These are phyloP conservation scores for Leptomonas pyrrhocoris DNA, from an alignment of 208 protist genomes.

Conservation along the genomic window DNA sequence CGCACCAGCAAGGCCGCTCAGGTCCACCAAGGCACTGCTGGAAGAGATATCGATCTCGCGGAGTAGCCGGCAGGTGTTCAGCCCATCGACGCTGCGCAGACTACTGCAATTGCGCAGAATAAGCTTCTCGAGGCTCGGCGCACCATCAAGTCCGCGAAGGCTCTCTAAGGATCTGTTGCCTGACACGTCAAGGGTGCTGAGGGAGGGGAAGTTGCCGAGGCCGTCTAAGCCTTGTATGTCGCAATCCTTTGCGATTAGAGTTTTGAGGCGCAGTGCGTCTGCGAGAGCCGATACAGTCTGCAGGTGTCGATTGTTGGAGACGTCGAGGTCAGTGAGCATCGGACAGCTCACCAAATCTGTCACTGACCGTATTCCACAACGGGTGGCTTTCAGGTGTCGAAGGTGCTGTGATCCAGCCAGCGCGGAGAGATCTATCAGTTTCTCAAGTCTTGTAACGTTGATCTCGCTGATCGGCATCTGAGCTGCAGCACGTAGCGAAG, in stretches of 20 bases:
- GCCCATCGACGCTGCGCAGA: neutral
- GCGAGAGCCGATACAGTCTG: neutral
- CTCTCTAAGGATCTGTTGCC: neutral
- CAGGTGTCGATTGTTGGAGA: neutral
- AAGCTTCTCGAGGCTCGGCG: slow-evolving; percentile 1
- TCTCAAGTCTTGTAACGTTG: neutral
- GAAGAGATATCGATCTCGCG: neutral
- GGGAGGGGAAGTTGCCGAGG: neutral
- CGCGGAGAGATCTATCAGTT: neutral
- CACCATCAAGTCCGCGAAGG: neutral
- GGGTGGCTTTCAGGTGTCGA: neutral
- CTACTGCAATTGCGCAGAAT: neutral
- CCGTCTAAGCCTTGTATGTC: neutral
- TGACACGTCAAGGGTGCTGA: neutral
- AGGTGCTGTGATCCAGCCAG: neutral
- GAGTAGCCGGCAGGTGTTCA: neutral
- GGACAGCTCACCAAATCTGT: neutral
- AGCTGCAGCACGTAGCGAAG: neutral
- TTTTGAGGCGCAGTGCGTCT: neutral
- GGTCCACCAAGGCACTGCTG: neutral
- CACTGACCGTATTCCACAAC: neutral
- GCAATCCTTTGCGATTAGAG: neutral
- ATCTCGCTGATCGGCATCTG: slow-evolving; percentile 1
- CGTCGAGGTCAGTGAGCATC: neutral
- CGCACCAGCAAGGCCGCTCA: neutral